Evolutionary conservation across 2,329 filamentous ascomycete species (phyloP).

Genomic region (Chrysosphaeria jannelii): DNA sequence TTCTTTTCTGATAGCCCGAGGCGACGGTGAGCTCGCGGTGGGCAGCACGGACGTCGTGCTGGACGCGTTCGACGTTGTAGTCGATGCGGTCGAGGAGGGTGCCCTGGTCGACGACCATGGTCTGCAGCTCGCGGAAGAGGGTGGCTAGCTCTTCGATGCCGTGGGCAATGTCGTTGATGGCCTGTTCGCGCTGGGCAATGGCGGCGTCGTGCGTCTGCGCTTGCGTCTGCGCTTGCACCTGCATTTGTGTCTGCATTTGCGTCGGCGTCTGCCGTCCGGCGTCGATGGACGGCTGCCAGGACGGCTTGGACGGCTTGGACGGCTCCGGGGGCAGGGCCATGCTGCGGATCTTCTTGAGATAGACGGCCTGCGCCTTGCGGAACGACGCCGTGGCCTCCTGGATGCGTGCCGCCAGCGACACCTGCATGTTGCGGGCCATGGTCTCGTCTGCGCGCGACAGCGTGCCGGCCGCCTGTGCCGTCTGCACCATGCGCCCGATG

Average conservation of each 20-base stretch:
- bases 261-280: conserved; percentile 34
- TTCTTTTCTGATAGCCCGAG: conserved; percentile 63
- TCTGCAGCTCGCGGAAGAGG: conserved; percentile 86
- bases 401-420: conserved; percentile 60
- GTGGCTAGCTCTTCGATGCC: conserved; percentile 93
- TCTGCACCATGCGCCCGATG: conserved; percentile 63
- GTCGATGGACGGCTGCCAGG: conserved; percentile 15
- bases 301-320: conserved; percentile 13
- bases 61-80: conserved; percentile 92
- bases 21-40: conserved; percentile 78
- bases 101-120: conserved; percentile 80
- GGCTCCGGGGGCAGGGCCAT: too few species aligned
- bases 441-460: conserved; percentile 65
- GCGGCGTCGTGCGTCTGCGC: conserved; percentile 49
- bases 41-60: conserved; percentile 71
- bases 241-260: conserved; percentile 25
- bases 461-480: conserved; percentile 40
- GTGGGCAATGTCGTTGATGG: conserved; percentile 94
- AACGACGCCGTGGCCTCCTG: conserved; percentile 81
- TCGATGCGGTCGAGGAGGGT: conserved; percentile 85
- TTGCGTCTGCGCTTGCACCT: conserved; percentile 38
- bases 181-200: conserved; percentile 75
- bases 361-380: conserved; percentile 89
- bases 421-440: conserved; percentile 91
- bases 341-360: conserved; percentile 92